Base-by-base conservation (phyloP, 2,329 filamentous ascomycete species). In the Clarireedia paspali region DNA sequence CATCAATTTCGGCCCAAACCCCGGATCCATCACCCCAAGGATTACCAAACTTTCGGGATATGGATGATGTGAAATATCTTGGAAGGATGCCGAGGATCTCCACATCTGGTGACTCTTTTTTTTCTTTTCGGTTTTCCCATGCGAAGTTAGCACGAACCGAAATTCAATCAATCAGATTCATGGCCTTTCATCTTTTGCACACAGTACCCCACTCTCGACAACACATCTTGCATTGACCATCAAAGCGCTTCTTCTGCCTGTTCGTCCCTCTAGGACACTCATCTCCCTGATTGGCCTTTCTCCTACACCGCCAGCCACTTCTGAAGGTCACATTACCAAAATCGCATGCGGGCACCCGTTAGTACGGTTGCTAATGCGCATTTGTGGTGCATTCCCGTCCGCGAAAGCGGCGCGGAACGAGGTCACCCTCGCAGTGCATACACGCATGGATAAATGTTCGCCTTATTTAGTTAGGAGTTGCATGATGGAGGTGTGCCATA, bases 371-470 rank as follows among this genome's bases (percentile, higher is more conserved):
- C 57, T 60, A 38, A 53, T 40, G 20, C 60, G 58, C 58, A 59
- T 34, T 42, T 34, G 36, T 58, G 54, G 44, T 63, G 62, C 63
- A 63, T 64, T 66, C 62, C 62, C 62, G 58, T 47, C 59, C 59
- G 60, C 60, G 59, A 65, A 57, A 58, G 59, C 62, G 64, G 65
- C 61, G 63, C 63, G 64, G 63, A 62, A 59, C 62, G 60, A 57
- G 50, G 53, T 38, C 53, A 55, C 46, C 53, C 47, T 50, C 46
- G 47, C 47, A 50, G 50, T 55, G 38, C 53, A 55, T 55, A 44
- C n/a, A 6, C 6, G 30, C 53, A 55, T 55, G 53, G 53, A 44
- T 55, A 23, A 47, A 20, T 34, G 44, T 5, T 2, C 26, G 12
- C 20, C 3, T 6, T 12, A 17, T 17, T 46, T 23, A 20, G 42